Evolutionary conservation across 352 stramenopile species (phyloP).

Genomic region (Globisporangium splendens): DNA sequence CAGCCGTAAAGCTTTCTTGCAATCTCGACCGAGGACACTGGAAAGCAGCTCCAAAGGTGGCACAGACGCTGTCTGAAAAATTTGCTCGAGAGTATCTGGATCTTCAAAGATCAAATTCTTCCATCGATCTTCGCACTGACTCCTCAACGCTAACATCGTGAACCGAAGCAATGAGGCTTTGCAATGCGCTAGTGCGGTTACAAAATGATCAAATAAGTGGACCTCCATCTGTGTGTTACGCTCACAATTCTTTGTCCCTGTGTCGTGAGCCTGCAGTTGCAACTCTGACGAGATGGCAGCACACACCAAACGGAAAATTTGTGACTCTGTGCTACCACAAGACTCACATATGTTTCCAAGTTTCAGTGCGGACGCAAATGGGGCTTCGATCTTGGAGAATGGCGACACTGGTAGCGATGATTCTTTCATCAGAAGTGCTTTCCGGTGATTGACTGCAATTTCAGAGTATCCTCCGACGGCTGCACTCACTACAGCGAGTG

Average conservation of each 20-base stretch:
- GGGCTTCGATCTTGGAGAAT: not conserved
- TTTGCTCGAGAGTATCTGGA: slow-evolving; percentile 6
- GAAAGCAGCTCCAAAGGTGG: slow-evolving; percentile 11
- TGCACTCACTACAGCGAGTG: not conserved
- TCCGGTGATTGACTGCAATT: not conserved
- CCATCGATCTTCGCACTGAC: not conserved
- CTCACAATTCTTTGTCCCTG: not conserved
- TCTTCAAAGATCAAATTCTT: too few species aligned
- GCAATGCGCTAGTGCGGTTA: slow-evolving; percentile 11
- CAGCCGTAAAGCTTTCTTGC: slow-evolving; percentile 32
- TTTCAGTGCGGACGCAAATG: slow-evolving; percentile 4
- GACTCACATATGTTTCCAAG: not conserved
- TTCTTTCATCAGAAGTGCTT: not conserved
- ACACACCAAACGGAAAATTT: not conserved
- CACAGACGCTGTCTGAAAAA: slow-evolving; percentile 28
- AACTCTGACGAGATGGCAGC: not conserved
- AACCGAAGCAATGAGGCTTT: slow-evolving; percentile 24
- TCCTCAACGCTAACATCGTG: slow-evolving; percentile 7
- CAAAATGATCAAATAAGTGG: not conserved
- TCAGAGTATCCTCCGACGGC: slow-evolving; percentile 12
- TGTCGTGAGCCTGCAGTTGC: not conserved
- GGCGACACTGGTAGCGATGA: not conserved
- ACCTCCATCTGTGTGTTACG: not conserved
- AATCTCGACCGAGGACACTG: slow-evolving; percentile 21
- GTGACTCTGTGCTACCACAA: not conserved